Conservation (phyloP, 2,329 filamentous ascomycete species). For the Xylaria sp. region DNA sequence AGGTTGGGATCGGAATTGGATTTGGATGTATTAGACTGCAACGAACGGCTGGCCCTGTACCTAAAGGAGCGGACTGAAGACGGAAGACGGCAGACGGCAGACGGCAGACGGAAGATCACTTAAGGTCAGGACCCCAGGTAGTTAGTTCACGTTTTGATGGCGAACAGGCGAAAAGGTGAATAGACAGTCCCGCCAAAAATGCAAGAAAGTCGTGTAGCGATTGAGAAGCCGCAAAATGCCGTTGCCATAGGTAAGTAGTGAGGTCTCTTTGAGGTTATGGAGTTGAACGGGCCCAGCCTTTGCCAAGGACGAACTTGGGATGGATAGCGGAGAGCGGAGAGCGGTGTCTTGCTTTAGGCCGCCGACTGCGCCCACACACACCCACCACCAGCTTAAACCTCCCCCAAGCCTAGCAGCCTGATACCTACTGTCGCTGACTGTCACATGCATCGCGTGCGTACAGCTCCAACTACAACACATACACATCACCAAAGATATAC, state of each 20-base stretch:
- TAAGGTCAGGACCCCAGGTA: background rate
- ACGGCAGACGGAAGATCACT: background rate
- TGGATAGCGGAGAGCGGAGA: background rate
- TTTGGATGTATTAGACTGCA: conserved; percentile 12
- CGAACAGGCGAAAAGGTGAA: background rate
- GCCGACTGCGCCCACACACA: too few relatives aligned
- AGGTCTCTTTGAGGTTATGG: background rate
- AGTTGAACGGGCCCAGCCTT: conserved; percentile 1
- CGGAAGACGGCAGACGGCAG: background rate
- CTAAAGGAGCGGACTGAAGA: background rate
- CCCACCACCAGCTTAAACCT: too few relatives aligned
- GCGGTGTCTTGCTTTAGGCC: background rate
- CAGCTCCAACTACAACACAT: too few relatives aligned
- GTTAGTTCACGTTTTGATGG: background rate
- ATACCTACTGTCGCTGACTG: too few relatives aligned
- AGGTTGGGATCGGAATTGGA: conserved; percentile 7
- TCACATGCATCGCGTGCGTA: too few relatives aligned
- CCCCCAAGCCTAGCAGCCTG: too few relatives aligned
- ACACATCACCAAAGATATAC: too few relatives aligned
- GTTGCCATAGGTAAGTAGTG: background rate
- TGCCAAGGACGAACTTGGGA: background rate
- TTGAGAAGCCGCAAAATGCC: conserved; percentile 4
- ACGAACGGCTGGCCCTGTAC: conserved; percentile 7
- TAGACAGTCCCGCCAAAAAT: conserved; percentile 1
- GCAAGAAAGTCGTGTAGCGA: conserved; percentile 11